Conservation (phyloP, 352 stramenopile species). For the Phytophthora meadii region DNA sequence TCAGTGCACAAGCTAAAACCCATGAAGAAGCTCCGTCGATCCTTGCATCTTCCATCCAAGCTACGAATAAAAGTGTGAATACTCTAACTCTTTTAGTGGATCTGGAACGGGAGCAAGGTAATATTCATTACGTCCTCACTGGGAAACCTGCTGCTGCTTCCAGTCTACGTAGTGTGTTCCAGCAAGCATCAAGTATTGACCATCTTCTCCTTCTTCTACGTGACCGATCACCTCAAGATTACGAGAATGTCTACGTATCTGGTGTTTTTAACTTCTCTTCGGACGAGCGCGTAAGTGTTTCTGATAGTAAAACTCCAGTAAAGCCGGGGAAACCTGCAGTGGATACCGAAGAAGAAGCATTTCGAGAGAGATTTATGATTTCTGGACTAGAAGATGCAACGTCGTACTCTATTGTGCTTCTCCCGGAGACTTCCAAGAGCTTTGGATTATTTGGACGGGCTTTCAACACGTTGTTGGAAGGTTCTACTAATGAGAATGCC, state of each 20-base stretch:
- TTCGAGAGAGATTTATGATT: constrained; percentile 45
- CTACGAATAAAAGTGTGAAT: constrained; percentile 60
- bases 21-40: constrained; percentile 63
- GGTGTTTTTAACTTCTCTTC: constrained; percentile 32
- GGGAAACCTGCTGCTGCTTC: not conserved
- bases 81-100: constrained; percentile 51
- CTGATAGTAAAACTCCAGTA: not conserved
- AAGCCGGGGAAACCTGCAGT: not conserved
- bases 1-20: constrained; percentile 43
- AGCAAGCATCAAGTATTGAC: constrained; percentile 40
- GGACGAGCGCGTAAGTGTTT: constrained; percentile 3
- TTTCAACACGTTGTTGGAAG: constrained; percentile 55
- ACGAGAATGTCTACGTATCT: constrained; percentile 11
- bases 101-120: constrained; percentile 43
- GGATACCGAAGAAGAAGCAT: constrained; percentile 8
- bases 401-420: constrained; percentile 57
- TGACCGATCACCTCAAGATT: constrained; percentile 20
- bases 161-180: constrained; percentile 37
- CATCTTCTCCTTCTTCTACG: constrained; percentile 37
- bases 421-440: constrained; percentile 72
- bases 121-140: constrained; percentile 63
- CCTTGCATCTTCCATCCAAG: constrained; percentile 26
- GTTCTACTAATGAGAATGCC: constrained; percentile 69
- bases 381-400: constrained; percentile 52
- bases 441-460: constrained; percentile 64